Evolutionary conservation across 2,329 filamentous ascomycete species (phyloP), one percentile per base, ranked within the genome.

Genomic region (Teratosphaeriaceae sp.): DNA sequence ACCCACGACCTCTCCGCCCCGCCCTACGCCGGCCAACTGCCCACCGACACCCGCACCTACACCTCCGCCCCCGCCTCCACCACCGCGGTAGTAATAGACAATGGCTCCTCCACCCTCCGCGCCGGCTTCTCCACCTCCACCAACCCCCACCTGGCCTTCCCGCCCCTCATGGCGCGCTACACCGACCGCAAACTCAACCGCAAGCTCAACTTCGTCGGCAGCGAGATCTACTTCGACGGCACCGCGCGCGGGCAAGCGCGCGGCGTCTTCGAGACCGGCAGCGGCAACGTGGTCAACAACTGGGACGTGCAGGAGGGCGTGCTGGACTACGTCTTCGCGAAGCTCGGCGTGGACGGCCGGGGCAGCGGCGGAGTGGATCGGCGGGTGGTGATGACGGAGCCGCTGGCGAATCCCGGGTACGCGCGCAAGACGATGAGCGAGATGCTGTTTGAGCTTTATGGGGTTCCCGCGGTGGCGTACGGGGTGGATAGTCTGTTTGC

Each of bases 261-360:
- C 62, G 85, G 87, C 63, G 84, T 89, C 1, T 97, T 96, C 57
- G 92, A 98, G 63, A 78, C 84, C 2, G 89, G 89, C 19, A 90
- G 84, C 16, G 13, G 24, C 34, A 90, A 89, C 51, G 84, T 98
- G 37, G 80, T 97, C 47, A 89, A 87, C 64, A 97, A 97, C 62
- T 98, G 94, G 88, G 92, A 98, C 65, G 89, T 88, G 24, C 88
- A 95, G 80, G 92, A 98, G 65, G 88, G 90, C 45, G 75, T 96
- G 4, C 69, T 98, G 36, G 92, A 98, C 68, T 96, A 96, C 65
- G 77, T 89, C 31, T 98, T 98, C 64, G 74, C 96, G 53, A 97
- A 96, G 68, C 70, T 98, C 42, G 92, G 92, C 3, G 76, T 98
- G 54, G 40, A 94, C 52, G 80, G 80, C 13, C 72, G 73, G 3